phyloP scores from a whole-genome alignment of 2,329 filamentous ascomycete species.

The Dryadomyces quercus-mongolicae region DNA sequence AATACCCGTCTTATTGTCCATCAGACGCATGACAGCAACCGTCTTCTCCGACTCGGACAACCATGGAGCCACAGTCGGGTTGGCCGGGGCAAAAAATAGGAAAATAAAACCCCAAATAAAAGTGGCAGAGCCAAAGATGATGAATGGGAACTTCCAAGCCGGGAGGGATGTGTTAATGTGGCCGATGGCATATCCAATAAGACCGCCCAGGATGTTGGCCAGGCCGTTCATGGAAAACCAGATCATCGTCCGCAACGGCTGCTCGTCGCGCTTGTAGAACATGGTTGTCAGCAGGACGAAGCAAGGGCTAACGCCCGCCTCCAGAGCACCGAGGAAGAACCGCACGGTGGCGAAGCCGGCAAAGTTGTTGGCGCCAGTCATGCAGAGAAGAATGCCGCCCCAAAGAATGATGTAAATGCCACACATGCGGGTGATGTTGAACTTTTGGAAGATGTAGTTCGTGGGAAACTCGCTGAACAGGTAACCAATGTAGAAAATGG shows the following conservation, averaged over 20 bases:
- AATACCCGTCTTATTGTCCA: conserved; percentile 37
- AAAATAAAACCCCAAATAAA: conserved; percentile 42
- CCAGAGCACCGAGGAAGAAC: conserved; percentile 42
- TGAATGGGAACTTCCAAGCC: conserved; percentile 45
- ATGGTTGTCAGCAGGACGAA: conserved; percentile 45
- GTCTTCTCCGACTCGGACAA: conserved; percentile 42
- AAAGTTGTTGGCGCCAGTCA: conserved; percentile 40
- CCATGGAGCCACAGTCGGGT: conserved; percentile 45
- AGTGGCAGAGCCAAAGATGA: conserved; percentile 47
- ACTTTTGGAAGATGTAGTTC: conserved; percentile 31
- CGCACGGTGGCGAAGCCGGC: conserved; percentile 41
- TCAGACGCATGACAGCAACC: conserved; percentile 40
- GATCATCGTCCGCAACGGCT: conserved; percentile 37
- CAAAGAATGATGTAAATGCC: conserved; percentile 17
- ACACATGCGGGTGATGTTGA: conserved; percentile 23
- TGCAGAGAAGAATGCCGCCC: conserved; percentile 34
- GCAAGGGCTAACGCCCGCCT: conserved; percentile 43
- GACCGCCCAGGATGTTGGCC: conserved; percentile 47
- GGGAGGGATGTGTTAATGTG: conserved; percentile 38
- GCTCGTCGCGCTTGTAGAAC: conserved; percentile 33
- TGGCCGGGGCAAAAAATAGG: conserved; percentile 47
- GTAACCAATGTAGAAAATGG: conserved; percentile 38
- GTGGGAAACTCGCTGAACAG: conserved; percentile 31
- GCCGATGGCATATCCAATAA: conserved; percentile 46
- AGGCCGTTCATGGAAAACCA: conserved; percentile 46